Conservation (phyloP, 352 stramenopile species). For the Aphanomyces stellatus region DNA sequence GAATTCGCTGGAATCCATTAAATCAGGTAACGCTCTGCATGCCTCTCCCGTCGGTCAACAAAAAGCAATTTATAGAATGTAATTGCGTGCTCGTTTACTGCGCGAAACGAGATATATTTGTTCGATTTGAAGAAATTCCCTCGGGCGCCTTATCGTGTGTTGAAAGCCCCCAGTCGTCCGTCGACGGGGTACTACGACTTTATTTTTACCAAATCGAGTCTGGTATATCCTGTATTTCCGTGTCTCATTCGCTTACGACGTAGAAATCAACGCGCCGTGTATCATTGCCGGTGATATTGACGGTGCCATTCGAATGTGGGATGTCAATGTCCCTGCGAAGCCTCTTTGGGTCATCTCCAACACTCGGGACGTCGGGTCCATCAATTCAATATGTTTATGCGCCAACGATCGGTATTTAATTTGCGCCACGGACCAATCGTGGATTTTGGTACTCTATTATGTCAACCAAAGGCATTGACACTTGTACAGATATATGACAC, state of each 20-base stretch:
- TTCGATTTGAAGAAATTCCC: slow-evolving; percentile 73
- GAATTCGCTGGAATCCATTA: slow-evolving; percentile 65
- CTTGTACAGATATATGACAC: slow-evolving; percentile 50
- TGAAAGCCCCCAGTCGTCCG: slow-evolving; percentile 57
- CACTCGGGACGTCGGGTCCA: slow-evolving; percentile 28
- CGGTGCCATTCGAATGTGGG: slow-evolving; percentile 59
- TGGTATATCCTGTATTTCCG: no score
- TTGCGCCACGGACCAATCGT: slow-evolving; percentile 47
- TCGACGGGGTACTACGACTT: slow-evolving; percentile 71
- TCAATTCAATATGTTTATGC: slow-evolving; percentile 44
- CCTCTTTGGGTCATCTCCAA: slow-evolving; percentile 49
- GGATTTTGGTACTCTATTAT: slow-evolving; percentile 37
- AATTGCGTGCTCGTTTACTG: slow-evolving; percentile 61
- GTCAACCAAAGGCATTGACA: background rate
- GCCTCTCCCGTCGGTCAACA: background rate
- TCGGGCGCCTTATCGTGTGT: slow-evolving; percentile 40
- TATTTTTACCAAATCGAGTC: slow-evolving; percentile 25
- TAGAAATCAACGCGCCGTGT: slow-evolving; percentile 5
- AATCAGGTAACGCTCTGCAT: slow-evolving; percentile 61
- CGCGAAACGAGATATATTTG: slow-evolving; percentile 63
- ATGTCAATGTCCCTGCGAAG: slow-evolving; percentile 37
- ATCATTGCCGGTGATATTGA: slow-evolving; percentile 58
- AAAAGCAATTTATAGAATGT: slow-evolving; percentile 36
- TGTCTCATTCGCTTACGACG: no score
- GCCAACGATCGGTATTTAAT: slow-evolving; percentile 39